Evolutionary conservation across 192 early-diverging fungal genomes (phyloP), one percentile per base, ranked within the genome.

Genomic region (Backusella westeae): DNA sequence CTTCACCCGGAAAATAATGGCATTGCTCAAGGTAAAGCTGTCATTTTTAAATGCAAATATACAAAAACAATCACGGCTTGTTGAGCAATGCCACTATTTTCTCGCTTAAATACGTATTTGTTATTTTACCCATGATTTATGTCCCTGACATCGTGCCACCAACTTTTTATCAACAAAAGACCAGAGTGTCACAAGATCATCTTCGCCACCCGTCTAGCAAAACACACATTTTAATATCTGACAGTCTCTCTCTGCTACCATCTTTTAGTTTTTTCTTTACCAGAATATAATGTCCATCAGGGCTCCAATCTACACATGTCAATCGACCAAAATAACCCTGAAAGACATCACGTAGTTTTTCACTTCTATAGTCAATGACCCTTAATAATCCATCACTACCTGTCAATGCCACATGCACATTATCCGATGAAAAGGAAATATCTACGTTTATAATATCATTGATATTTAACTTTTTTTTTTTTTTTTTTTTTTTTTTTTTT

Each of bases 151-250:
- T 6, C 98, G 87, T 3, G 96, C 96, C 12, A 98, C 88, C 34
- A 97, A 90, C 5, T 88, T 80, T 53, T 90, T 89, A 42, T 93
- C 92, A 41, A 89, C 82, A 83, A 96, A 94, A n/a, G 90, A 89
- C 95, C 94, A 98, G 9, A 99, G 88, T 3, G 94, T 94, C 8
- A 99, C 85, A 14, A 97, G 74, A 75, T 99, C 96, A 83, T 99
- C 98, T 77, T 99, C 95, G 3, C 96, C 96, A 34, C 98, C 96
- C 1, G 92, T 91, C 80, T 87, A 74, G 34, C 6, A 67, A 32
- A 67, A 29, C 34, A 41, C 39, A 67, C 8, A 42, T 19, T 32
- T 32, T n/a, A 21, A 72, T 52, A 59, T 59, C 46, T 52, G 38
- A 39, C 2, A 14, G 3, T 17, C 8, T 23, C 4, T 63, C 65